Evolutionary conservation across 2,329 filamentous ascomycete genomes (phyloP), one percentile per base, ranked within the genome.

Genomic region (Paracamarosporium sp.): DNA sequence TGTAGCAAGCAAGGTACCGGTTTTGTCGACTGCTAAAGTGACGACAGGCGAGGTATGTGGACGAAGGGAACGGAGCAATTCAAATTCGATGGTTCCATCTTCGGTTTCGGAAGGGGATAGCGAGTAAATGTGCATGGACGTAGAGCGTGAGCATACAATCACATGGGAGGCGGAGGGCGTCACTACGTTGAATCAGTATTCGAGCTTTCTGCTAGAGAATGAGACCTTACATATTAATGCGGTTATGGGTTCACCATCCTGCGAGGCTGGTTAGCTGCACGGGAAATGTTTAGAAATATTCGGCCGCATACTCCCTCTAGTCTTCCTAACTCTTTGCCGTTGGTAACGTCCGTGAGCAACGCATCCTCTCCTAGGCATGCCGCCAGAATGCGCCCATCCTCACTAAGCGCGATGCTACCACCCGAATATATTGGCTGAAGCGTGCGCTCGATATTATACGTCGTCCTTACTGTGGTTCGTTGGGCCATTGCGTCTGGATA

Each of bases 381-480:
- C 41, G 93, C 94, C 53, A 99, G 84, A 62, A 98, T 86, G 68
- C 87, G 86, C 50, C 93, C 93, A 78, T 87, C 87, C 75, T 88
- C 86, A 81, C 94, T 92, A 60, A 98, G 85, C 28, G 92, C 88
- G 57, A 96, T 88, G 64, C 91, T 90, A 41, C 95, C 95, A 53
- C 95, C 95, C 1, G 94, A 97, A 74, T 95, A 97, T 48, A 98
- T 94, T 20, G 95, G 95, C 68, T 93, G 91, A 55, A 99, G 90
- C 46, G 92, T 91, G 70, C 90, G 88, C 64, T 85, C 85, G 57
- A 90, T 86, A 72, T 96, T 91, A 76, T 97, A 99, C 3, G 94
- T 97, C 56, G 93, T 97, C 82, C 93, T 96, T 67, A 84, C 77
- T 38, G 80, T 80, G 60, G 83, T 78, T 75, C 84, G 83, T 70